Percentiles rank a stretch among this genome's conserved stretches.
Evolutionary conservation across 495 filamentous ascomycete genomes (phyloP).

Genomic region (Rusavskia elegans): DNA sequence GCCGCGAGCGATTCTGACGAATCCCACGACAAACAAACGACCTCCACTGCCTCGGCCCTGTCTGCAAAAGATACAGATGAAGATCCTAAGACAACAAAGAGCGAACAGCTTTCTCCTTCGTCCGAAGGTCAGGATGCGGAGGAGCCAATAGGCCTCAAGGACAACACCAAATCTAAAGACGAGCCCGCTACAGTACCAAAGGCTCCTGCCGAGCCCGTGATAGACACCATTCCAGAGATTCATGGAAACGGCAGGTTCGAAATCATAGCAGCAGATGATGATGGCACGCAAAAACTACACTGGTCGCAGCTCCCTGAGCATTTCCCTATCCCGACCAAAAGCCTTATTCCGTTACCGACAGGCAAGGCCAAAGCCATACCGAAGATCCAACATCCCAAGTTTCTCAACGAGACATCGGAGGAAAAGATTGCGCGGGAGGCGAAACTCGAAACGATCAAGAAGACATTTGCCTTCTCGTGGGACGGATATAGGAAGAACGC

Average conservation of each 20-base stretch:
- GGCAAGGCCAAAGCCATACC: conserved; percentile 53
- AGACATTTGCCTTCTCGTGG: conserved; percentile 62
- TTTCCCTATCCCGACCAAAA: conserved; percentile 53
- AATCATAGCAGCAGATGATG: conserved; percentile 18
- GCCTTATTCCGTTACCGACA: conserved; percentile 61
- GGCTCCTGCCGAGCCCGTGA: neutral
- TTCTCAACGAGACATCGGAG: conserved; percentile 43
- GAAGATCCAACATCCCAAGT: conserved; percentile 50
- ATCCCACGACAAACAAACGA: neutral
- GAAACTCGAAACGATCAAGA: conserved; percentile 46
- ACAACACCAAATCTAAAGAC: conserved; percentile 3
- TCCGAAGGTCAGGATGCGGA: neutral
- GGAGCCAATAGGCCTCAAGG: conserved; percentile 2
- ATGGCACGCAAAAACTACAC: conserved; percentile 29
- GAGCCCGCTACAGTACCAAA: conserved; percentile 1
- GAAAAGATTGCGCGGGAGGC: conserved; percentile 45
- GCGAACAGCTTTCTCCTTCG: neutral
- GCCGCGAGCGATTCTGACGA: neutral
- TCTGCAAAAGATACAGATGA: neutral
- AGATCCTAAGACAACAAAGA: neutral
- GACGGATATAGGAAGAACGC: conserved; percentile 54
- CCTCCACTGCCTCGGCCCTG: neutral
- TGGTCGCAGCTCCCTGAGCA: conserved; percentile 59
- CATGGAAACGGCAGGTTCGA: conserved; percentile 24
- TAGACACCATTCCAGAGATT: conserved; percentile 12